Evolutionary conservation across 116 monocot species (phyloP).

Genomic region (Trichopus zeylanicus): DNA sequence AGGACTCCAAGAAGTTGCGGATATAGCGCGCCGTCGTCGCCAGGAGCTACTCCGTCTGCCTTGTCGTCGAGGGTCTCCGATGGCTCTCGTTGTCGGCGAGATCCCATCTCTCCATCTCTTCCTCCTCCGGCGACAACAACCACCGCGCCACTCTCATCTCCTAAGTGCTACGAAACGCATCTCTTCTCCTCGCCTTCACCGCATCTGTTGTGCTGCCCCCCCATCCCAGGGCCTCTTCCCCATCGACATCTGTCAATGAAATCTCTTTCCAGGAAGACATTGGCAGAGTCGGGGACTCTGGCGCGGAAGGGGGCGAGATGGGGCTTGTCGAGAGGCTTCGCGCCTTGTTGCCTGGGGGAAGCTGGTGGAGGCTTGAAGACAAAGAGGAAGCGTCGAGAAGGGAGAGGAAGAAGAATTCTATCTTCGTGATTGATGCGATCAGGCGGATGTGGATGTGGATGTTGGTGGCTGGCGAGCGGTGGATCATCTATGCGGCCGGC

Average conservation of each 20-base stretch:
- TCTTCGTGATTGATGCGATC: conserved; percentile 31
- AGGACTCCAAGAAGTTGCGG: conserved; percentile 76
- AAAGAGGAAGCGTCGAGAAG: conserved; percentile 12
- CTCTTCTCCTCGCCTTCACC: not conserved
- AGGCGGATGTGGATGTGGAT: conserved; percentile 65
- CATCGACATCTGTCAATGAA: not conserved
- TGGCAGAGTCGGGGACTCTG: not conserved
- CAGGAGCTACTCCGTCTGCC: conserved; percentile 78
- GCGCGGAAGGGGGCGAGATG: conserved; percentile 12
- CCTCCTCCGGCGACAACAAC: not conserved
- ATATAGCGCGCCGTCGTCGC: conserved; percentile 49
- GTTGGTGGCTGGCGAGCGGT: conserved; percentile 46
- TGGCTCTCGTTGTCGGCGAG: no score
- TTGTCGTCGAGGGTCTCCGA: conserved; percentile 98
- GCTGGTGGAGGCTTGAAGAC: conserved; percentile 59
- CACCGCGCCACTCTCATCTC: not conserved
- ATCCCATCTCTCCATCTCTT: not conserved
- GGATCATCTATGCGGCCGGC: conserved; percentile 54
- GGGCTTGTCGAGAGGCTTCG: conserved; percentile 8
- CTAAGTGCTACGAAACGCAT: not conserved
- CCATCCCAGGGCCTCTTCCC: not conserved
- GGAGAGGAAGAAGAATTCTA: conserved; percentile 10
- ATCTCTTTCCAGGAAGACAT: not conserved
- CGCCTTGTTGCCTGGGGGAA: conserved; percentile 54
- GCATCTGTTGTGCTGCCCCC: not conserved